Percentiles rank a stretch among this genome's conserved stretches.
phyloP scores from a whole-genome alignment of 2,329 filamentous ascomycete genomes.

The Nannizziopsis arthrosporioides region DNA sequence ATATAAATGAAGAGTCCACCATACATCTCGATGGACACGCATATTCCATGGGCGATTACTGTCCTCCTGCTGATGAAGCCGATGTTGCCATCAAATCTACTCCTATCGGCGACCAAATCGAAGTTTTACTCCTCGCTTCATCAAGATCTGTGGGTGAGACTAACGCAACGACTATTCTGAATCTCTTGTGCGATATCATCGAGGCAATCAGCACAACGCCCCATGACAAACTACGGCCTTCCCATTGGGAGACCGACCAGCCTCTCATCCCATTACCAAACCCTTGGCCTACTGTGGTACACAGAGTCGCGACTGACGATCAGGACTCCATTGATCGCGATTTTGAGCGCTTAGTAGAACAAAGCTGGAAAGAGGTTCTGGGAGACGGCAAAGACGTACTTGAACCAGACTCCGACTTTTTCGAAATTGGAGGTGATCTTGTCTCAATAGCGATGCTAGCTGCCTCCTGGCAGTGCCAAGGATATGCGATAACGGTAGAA shows the following conservation, averaged over 20 bases:
- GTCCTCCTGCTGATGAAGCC: slow-evolving; percentile 1
- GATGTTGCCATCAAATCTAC: neutral
- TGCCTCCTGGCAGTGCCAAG: neutral
- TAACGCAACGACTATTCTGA: neutral
- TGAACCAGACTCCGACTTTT: slow-evolving; percentile 1
- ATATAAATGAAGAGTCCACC: slow-evolving; percentile 25
- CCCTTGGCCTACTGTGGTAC: neutral
- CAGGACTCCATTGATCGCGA: neutral
- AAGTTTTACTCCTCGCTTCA: slow-evolving; percentile 2
- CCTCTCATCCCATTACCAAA: neutral
- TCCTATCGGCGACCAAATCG: neutral
- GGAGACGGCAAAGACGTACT: neutral
- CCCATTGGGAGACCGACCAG: neutral
- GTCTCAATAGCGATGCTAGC: neutral
- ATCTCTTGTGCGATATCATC: neutral
- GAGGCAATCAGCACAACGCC: neutral
- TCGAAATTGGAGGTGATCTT: neutral
- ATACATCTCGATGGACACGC: slow-evolving; percentile 28
- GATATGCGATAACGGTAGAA: neutral
- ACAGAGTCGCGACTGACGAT: neutral
- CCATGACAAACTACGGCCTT: neutral
- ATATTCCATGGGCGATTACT: slow-evolving; percentile 26
- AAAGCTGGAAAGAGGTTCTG: neutral
- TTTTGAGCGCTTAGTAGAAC: neutral
- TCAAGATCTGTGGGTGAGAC: neutral